phyloP scores from a whole-genome alignment of 2,329 filamentous ascomycete species.

The Dactylellina drechsleri region DNA sequence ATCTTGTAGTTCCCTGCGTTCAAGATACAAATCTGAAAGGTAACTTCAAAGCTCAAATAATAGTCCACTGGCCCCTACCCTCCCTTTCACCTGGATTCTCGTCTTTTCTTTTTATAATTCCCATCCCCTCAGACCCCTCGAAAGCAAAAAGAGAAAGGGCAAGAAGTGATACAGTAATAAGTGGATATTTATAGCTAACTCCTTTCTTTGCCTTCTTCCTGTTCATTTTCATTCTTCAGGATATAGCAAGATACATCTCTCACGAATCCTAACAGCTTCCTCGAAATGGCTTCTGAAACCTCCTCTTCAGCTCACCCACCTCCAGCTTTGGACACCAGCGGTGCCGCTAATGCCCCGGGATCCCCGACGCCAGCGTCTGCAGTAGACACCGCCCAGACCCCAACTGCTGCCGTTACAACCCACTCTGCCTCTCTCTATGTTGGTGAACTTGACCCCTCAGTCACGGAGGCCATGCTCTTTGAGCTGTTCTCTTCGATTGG shows the following conservation, averaged over 20 bases:
- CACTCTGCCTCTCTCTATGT: slow-evolving; percentile 98
- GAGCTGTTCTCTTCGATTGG: slow-evolving; percentile 99
- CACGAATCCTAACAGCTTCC: slow-evolving; percentile 4
- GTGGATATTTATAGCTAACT: no score
- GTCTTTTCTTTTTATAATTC: no score
- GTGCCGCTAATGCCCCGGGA: slow-evolving; percentile 67
- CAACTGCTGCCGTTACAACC: slow-evolving; percentile 77
- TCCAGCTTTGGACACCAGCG: slow-evolving; percentile 79
- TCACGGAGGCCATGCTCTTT: slow-evolving; percentile 99
- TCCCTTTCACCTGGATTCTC: no score
- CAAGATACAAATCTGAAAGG: no score
- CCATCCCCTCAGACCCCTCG: no score
- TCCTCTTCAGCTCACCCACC: slow-evolving; percentile 72
- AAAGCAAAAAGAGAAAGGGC: no score
- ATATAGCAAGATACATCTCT: background rate
- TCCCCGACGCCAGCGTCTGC: slow-evolving; percentile 72
- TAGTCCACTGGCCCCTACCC: no score
- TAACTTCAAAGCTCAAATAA: no score
- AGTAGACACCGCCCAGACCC: slow-evolving; percentile 62
- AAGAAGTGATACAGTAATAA: no score
- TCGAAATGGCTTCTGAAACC: slow-evolving; percentile 72
- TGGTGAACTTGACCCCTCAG: slow-evolving; percentile 94
- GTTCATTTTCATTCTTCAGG: background rate
- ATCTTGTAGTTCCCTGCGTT: no score
- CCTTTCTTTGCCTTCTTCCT: background rate